Base-by-base conservation (phyloP, 1,284 basidiomycete species). In the Bjerkandera adusta region DNA sequence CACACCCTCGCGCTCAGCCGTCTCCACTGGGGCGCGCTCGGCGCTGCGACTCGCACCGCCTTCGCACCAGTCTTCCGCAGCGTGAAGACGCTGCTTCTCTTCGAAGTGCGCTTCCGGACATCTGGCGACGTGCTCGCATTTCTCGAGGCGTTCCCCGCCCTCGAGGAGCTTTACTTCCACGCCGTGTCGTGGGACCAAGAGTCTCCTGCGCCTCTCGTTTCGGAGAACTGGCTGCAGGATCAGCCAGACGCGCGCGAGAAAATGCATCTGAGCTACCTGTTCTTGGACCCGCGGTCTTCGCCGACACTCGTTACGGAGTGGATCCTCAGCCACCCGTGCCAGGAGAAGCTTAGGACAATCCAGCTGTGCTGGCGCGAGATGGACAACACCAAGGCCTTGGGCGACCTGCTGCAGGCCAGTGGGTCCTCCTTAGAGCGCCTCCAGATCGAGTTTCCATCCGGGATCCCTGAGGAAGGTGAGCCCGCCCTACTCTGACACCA, bases 321-420 rank as follows among this genome's bases (percentile, higher is more conserved):
- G 62, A 50, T 64, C 12, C 49, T 64, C 40, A 55, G 54, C 39
- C 62, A 59, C 37, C 60, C 60, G 2, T 56, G 53, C 18, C 58
- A 61, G 41, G 55, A 60, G 46, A 54, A 29, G 21, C 54, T 64
- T 29, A 53, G 61, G 32, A 57, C 58, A 10, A 63, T 64, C 51
- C 62, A 64, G 51, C 60, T 64, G 43, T 63, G 62, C 56, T 64
- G 62, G 62, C 54, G 60, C 34, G 62, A 64, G 40, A 54, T 64
- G 36, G 58, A 62, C 40, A 57, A 57, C 50, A 58, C 57, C 32
- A 55, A 60, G 45, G 49, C 58, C 12, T 50, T 64, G 36, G 61
- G 62, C 20, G 61, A 59, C 42, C 51, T 64, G 37, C 52, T 64
- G 30, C 55, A 57, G 30, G 59, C 55, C 16, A 61, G 59, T 52